Evolutionary conservation across 306 rosid genomes (phyloP), one percentile per base, ranked within the genome.

Genomic region (Quercus dentata): DNA sequence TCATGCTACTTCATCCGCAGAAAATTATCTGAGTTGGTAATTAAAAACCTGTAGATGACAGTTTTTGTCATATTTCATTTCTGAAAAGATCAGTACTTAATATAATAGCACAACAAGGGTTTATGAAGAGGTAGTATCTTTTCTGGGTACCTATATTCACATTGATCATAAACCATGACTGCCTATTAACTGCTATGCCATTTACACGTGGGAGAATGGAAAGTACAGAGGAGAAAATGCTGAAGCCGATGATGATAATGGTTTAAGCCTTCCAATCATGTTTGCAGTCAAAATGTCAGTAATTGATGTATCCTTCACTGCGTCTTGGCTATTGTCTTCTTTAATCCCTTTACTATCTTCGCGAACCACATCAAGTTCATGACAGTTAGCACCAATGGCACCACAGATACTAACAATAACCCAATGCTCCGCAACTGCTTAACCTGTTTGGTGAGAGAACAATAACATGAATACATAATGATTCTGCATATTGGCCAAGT

Each of bases 351-450:
- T 78, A 84, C 77, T 74, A 95, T 91, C 89, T 90, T 95, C n/a
- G 85, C 72, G 71, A 95, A 95, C 99, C 99, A 95, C 85, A 85
- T 86, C 91, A 93, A 81, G 84, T 95, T 95, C 99, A 95, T 95
- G 74, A 90, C 77, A 21, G 90, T 71, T 58, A 95, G 83, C 79
- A 74, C 85, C 55, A 78, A 25, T 4, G 99, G 99, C 77, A 92
- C 99, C 76, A 81, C 79, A 15, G 87, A 46, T 54, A 92, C 96
- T 71, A 95, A 68, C 35, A 86, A 25, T 63, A 56, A 76, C 78
- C 99, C 99, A 49, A 83, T 68, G 4, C 73, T 19, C 46, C 87
- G 92, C 88, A 95, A 83, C 81, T 83, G 87, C 80, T 82, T 81
- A 21, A 94, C 90, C 99, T 94, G 94, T 83, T 28, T 58, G 13